Evolutionary conservation across 495 filamentous ascomycete species (phyloP).

Genomic region (Tuber borchii): DNA sequence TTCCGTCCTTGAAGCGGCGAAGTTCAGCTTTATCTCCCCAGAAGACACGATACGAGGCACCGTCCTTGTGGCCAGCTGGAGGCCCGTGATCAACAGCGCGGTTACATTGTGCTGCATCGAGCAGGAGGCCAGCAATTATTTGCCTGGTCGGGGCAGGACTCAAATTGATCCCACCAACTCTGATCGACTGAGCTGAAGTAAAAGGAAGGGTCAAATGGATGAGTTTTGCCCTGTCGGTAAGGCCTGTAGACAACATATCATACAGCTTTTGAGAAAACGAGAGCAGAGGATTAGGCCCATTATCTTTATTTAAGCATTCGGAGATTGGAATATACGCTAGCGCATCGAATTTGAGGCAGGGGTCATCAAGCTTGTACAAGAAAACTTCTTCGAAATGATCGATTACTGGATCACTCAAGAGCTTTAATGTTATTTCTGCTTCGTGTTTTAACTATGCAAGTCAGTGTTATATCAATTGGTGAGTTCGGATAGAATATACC

Average conservation of each 20-base stretch:
- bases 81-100: constrained; percentile 82
- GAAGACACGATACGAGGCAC: constrained; percentile 62
- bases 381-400: constrained; percentile 82
- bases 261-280: constrained; percentile 52
- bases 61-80: constrained; percentile 66
- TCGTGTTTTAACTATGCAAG: constrained; percentile 55
- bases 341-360: constrained; percentile 66
- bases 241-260: constrained; percentile 57
- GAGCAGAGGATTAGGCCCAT: constrained; percentile 37
- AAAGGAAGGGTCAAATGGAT: constrained; percentile 53
- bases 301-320: background rate
- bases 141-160: constrained; percentile 19
- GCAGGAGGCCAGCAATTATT: constrained; percentile 60
- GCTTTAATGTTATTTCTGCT: constrained; percentile 60
- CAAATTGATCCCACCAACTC: background rate
- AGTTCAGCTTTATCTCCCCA: constrained; percentile 71
- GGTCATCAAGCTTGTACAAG: constrained; percentile 62
- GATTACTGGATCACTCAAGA: constrained; percentile 63
- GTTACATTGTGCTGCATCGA: constrained; percentile 62
- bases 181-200: constrained; percentile 7
- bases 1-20: constrained; percentile 66
- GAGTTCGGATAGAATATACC: constrained; percentile 39
- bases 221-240: constrained; percentile 65
- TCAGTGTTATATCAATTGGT: constrained; percentile 24
- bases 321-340: constrained; percentile 45